These are phyloP conservation scores for Gossypium trilobum DNA, from an alignment of 441 rosid genomes.

Conservation along the genomic window DNA sequence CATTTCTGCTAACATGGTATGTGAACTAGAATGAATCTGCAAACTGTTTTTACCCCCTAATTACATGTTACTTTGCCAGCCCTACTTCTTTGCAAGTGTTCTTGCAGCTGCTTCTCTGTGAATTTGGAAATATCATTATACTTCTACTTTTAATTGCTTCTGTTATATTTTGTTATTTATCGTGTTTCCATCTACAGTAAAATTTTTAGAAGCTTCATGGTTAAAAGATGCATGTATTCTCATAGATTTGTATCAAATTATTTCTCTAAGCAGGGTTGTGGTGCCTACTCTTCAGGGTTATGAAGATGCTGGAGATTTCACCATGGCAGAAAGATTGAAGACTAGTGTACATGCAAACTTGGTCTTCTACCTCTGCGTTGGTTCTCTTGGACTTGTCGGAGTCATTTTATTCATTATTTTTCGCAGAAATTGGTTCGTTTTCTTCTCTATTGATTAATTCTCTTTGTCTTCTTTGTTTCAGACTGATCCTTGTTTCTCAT, in stretches of 20 bases:
- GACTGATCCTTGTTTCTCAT: slow-evolving; percentile 4
- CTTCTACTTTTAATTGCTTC: not conserved
- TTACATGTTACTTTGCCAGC: not conserved
- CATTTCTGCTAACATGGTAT: slow-evolving; percentile 74
- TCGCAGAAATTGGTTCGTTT: slow-evolving; percentile 34
- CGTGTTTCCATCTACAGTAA: not conserved
- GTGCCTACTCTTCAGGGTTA: slow-evolving; percentile 80
- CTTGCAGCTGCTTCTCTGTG: not conserved
- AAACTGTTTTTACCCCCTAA: not conserved
- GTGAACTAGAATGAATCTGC: not conserved
- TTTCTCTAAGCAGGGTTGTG: slow-evolving; percentile 67
- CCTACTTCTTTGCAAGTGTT: not conserved
- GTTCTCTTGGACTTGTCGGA: slow-evolving; percentile 58
- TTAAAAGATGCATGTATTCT: slow-evolving; percentile 28
- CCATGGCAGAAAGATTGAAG: slow-evolving; percentile 57
- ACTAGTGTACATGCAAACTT: slow-evolving; percentile 63
- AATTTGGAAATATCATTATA: not conserved
- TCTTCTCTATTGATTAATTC: slow-evolving; percentile 5
- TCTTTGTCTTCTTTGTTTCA: not conserved
- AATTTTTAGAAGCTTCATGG: not conserved
- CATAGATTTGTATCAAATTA: slow-evolving; percentile 28
- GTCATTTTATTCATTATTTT: slow-evolving; percentile 55
- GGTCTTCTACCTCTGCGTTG: slow-evolving; percentile 62
- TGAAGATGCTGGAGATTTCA: slow-evolving; percentile 88
- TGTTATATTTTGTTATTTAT: not conserved